A percentile compares a stretch with the other conserved stretches of the same genome.
These are phyloP conservation scores for Penicillium olsonii DNA, from an alignment of 2,329 filamentous ascomycete genomes.

Conservation along the genomic window DNA sequence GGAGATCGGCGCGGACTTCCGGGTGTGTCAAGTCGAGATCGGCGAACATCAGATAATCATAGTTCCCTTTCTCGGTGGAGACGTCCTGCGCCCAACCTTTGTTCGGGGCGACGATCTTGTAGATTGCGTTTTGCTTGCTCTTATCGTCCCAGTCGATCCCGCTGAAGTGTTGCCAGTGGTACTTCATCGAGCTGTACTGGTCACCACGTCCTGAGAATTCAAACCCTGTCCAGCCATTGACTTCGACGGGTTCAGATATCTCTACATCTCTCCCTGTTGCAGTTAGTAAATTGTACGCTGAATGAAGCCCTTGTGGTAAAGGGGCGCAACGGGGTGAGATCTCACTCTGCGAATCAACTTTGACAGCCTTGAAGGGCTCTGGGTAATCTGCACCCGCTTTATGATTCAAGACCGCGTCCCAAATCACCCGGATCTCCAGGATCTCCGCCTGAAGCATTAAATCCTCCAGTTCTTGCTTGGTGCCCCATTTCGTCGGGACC, in stretches of 20 bases:
- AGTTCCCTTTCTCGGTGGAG: conserved; percentile 67
- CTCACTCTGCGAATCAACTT: conserved; percentile 59
- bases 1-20: conserved; percentile 65
- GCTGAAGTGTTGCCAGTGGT: conserved; percentile 67
- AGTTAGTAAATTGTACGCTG: neutral
- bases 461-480: conserved; percentile 60
- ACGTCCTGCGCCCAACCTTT: conserved; percentile 67
- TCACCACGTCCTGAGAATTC: conserved; percentile 63
- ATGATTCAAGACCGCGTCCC: conserved; percentile 73
- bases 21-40: conserved; percentile 67
- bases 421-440: conserved; percentile 61
- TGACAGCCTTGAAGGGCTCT: conserved; percentile 63
- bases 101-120: conserved; percentile 63
- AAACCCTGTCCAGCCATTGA: conserved; percentile 69
- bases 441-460: conserved; percentile 55
- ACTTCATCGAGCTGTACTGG: conserved; percentile 63
- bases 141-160: conserved; percentile 67
- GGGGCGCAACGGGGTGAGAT: neutral
- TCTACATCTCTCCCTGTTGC: conserved; percentile 51
- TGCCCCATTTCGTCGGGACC: conserved; percentile 68
- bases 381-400: conserved; percentile 68
- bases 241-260: conserved; percentile 58
- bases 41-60: conserved; percentile 70
- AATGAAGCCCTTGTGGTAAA: neutral
- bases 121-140: conserved; percentile 62